A percentile compares a stretch with the other conserved stretches of the same genome.
These are phyloP conservation scores for Saccharata proteae DNA, from an alignment of 2,329 filamentous ascomycete species.

Conservation along the genomic window DNA sequence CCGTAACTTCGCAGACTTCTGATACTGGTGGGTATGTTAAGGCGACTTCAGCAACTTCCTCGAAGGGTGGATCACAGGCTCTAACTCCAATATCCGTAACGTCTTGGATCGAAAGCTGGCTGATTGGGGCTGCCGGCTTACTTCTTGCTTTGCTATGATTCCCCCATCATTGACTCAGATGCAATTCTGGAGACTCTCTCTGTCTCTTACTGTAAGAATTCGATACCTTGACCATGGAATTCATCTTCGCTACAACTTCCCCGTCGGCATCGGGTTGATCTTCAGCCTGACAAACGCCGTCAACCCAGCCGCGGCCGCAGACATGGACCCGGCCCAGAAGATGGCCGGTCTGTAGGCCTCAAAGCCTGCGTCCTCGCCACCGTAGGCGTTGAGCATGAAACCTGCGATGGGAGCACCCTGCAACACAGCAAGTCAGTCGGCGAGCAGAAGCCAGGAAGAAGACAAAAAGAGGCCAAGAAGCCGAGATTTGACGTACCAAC, in stretches of 20 bases:
- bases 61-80: no score
- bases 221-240: constrained; percentile 6
- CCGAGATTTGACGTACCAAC: constrained; percentile 29
- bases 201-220: no score
- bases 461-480: constrained; percentile 1
- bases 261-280: constrained; percentile 8
- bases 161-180: no score
- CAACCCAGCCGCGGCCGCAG: constrained; percentile 8
- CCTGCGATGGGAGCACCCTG: constrained; percentile 11
- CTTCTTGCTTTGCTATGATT: no score
- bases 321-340: constrained; percentile 11
- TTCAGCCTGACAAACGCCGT: constrained; percentile 9
- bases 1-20: no score
- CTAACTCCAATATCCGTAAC: no score
- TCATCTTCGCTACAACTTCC: constrained; percentile 8
- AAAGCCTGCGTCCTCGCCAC: constrained; percentile 9
- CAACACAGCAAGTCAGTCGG: neutral
- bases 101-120: no score
- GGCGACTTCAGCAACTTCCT: no score
- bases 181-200: no score
- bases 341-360: constrained; percentile 11
- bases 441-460: constrained; percentile 5
- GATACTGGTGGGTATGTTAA: no score
- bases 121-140: no score
- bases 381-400: constrained; percentile 10